Conservation (phyloP, 1,139 yeast species). For the Hanseniaspora uvarum region DNA sequence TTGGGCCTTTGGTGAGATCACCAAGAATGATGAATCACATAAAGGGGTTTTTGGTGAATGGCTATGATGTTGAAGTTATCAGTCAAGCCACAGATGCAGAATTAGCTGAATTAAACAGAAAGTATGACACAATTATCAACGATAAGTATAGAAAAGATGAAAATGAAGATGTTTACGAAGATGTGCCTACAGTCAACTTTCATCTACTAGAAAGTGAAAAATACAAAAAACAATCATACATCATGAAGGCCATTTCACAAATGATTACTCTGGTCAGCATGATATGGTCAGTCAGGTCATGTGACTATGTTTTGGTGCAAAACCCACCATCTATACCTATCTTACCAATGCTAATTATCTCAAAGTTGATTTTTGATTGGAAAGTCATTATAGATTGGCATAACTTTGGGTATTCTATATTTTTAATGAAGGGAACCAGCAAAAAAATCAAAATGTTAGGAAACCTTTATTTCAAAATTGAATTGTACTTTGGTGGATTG, state of each 20-base stretch:
- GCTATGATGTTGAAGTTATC: slow-evolving; percentile 46
- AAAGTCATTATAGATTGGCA: slow-evolving; percentile 90
- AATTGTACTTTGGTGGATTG: slow-evolving; percentile 45
- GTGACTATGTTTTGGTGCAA: slow-evolving; percentile 66
- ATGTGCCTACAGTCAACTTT: not conserved
- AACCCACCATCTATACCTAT: slow-evolving; percentile 92
- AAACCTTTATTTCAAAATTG: slow-evolving; percentile 46
- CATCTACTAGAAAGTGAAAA: not conserved
- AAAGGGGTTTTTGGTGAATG: slow-evolving; percentile 53
- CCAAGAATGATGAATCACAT: slow-evolving; percentile 96
- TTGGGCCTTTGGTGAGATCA: slow-evolving; percentile 92
- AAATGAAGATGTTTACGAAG: not conserved
- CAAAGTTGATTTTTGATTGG: slow-evolving; percentile 36
- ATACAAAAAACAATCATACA: not conserved
- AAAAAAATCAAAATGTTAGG: slow-evolving; percentile 53
- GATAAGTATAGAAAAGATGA: not conserved
- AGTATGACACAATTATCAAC: not conserved
- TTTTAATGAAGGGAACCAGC: slow-evolving; percentile 50
- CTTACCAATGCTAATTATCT: slow-evolving; percentile 51
- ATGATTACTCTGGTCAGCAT: slow-evolving; percentile 24
- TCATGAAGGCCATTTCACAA: slow-evolving; percentile 16
- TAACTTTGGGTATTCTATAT: slow-evolving; percentile 76
- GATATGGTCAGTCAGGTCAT: slow-evolving; percentile 48
- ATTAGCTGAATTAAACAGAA: not conserved
- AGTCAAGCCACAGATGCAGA: slow-evolving; percentile 8